These are phyloP conservation scores for Bacidia gigantensis DNA, from an alignment of 495 filamentous ascomycete species.

Conservation along the genomic window DNA sequence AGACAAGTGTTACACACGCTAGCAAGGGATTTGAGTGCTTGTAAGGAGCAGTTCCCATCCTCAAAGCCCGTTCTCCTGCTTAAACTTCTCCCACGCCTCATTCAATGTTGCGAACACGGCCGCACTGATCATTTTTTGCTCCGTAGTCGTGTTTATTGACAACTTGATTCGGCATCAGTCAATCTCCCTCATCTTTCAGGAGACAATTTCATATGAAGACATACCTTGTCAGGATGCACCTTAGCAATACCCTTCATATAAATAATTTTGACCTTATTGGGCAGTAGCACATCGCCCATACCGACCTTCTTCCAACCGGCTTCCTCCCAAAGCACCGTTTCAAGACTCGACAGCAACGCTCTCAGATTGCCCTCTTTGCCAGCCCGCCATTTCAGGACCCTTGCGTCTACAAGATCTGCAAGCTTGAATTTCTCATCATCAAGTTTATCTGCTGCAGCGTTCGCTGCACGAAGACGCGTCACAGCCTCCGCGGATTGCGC, in stretches of 20 bases:
- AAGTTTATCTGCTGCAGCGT: conserved; percentile 64
- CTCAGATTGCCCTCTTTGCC: conserved; percentile 88
- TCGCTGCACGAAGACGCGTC: conserved; percentile 61
- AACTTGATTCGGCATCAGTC: conserved; percentile 40
- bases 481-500: conserved; percentile 46
- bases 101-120: conserved; percentile 88
- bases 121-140: conserved; percentile 83
- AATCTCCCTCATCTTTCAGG: background rate
- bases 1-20: too few relatives aligned
- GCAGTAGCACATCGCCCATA: conserved; percentile 78
- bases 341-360: conserved; percentile 75
- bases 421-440: conserved; percentile 90
- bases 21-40: too few relatives aligned
- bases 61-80: conserved; percentile 70
- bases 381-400: conserved; percentile 63
- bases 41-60: too few relatives aligned
- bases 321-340: conserved; percentile 79
- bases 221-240: conserved; percentile 96
- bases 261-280: conserved; percentile 84
- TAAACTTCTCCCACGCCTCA: conserved; percentile 98
- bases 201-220: conserved; percentile 18
- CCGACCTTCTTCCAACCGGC: conserved; percentile 95
- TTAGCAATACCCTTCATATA: conserved; percentile 99
- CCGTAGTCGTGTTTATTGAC: conserved; percentile 74
- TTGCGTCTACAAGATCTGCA: conserved; percentile 66